Base-by-base conservation (phyloP, 2,329 filamentous ascomycete species). In the Tolypocladium endophyticum region DNA sequence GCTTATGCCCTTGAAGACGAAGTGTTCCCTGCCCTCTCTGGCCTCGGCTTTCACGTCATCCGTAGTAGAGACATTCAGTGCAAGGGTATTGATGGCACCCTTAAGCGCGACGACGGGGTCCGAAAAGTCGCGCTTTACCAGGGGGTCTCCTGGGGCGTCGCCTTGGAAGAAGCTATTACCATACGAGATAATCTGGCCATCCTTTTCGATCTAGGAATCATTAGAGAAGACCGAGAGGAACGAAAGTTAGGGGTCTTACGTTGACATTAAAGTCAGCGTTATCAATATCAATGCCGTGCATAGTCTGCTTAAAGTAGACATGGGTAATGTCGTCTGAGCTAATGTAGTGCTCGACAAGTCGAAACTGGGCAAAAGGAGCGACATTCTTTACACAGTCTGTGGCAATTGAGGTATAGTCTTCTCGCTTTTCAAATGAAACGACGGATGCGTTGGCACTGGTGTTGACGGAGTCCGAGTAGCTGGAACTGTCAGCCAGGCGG, bases 251-350 rank as follows among this genome's bases (percentile, higher is more conserved):
- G 33, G 16, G 7, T 73, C 80, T 72, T 64, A 84, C 80, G 62
- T 85, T 85, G 55, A 85, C 80, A 57, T 84, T 84, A 65, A 84
- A 83, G 66, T 83, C 80, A 1, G 79, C 81, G 64, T 85, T 85
- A 64, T 85, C 83, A 61, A 86, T 78, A 61, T 85, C 83, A 30
- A 85, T 67, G 1, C 79, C 82, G 58, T 84, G 79, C 8, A 75
- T 72, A 0, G 81, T 85, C 71, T 86, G 83, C 70, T 81, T 82
- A 67, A 85, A 83, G 68, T 83, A 77, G 63, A 84, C 80, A 64
- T 86, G 83, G 0, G 75, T 75, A 61, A 86, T 73, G 11, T 82
- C 81, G 58, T 83, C 83, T 54, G 65, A 69, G n/a, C 82, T 77
- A 14, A 81, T 72, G 56, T 85, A 85, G 64, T 79, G 75, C 65